These are phyloP conservation scores for Phytophthora macrochlamydospora DNA, from an alignment of 352 stramenopile species.

Conservation along the genomic window DNA sequence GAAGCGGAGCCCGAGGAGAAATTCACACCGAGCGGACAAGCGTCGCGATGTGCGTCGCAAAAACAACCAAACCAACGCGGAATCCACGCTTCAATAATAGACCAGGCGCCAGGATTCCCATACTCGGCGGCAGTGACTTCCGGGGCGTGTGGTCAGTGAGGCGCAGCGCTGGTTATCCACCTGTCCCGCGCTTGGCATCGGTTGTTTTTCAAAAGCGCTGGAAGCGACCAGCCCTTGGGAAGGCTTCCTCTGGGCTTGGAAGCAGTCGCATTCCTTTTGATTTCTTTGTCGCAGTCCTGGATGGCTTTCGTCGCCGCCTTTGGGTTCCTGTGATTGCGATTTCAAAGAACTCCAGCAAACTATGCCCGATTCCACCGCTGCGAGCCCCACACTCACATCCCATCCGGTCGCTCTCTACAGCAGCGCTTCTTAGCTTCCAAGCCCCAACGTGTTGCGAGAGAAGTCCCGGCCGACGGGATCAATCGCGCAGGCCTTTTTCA, in stretches of 20 bases:
- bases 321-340: too few relatives aligned
- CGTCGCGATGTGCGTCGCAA: too few relatives aligned
- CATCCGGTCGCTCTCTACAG: neutral
- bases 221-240: neutral
- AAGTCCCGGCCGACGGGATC: conserved; percentile 1
- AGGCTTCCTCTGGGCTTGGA: too few relatives aligned
- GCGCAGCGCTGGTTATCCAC: neutral
- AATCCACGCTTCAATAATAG: conserved; percentile 1
- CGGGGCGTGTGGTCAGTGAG: neutral
- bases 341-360: too few relatives aligned
- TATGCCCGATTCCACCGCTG: neutral
- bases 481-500: neutral
- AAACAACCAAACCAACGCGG: too few relatives aligned
- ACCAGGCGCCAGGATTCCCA: neutral
- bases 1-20: neutral
- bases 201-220: neutral
- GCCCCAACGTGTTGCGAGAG: neutral
- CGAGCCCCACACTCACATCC: neutral
- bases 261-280: too few relatives aligned
- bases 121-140: neutral
- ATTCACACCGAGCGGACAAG: neutral
- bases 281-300: too few relatives aligned
- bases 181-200: neutral
- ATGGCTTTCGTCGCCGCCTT: too few relatives aligned
- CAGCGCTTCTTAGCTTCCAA: neutral